Conservation (phyloP, 371 early-diverging fungal species). For the Thermomucor indicae-seudaticae region DNA sequence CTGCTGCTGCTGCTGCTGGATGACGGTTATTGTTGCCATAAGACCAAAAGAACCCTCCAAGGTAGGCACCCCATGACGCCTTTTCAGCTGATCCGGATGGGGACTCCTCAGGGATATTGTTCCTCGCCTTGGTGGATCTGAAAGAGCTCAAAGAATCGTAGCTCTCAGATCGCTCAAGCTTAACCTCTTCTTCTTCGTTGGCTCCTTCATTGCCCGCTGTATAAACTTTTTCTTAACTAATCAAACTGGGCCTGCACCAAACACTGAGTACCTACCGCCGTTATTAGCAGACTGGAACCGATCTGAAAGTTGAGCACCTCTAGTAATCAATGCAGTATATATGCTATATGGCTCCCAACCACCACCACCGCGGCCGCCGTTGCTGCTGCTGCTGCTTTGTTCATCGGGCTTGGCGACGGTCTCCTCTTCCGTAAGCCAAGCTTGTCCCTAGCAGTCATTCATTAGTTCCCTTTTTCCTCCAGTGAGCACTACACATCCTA, state of each 20-base stretch:
- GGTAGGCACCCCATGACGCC: background rate
- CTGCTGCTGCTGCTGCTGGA: too few species aligned
- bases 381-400: background rate
- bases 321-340: slow-evolving; percentile 1
- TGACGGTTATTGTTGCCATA: too few species aligned
- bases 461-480: background rate
- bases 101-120: background rate
- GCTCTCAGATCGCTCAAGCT: background rate
- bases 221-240: background rate
- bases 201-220: background rate
- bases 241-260: background rate
- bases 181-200: background rate
- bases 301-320: slow-evolving; percentile 7
- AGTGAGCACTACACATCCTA: background rate
- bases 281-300: background rate
- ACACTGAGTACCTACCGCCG: background rate
- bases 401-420: background rate
- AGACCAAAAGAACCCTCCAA: background rate
- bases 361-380: background rate
- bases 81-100: background rate
- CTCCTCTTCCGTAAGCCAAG: background rate
- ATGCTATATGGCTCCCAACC: background rate
- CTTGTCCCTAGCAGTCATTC: background rate
- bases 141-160: background rate
- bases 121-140: background rate